Evolutionary conservation across 1,284 basidiomycete species (phyloP), one percentile per base, ranked within the genome.

Genomic region (Leccinum angustisporum): DNA sequence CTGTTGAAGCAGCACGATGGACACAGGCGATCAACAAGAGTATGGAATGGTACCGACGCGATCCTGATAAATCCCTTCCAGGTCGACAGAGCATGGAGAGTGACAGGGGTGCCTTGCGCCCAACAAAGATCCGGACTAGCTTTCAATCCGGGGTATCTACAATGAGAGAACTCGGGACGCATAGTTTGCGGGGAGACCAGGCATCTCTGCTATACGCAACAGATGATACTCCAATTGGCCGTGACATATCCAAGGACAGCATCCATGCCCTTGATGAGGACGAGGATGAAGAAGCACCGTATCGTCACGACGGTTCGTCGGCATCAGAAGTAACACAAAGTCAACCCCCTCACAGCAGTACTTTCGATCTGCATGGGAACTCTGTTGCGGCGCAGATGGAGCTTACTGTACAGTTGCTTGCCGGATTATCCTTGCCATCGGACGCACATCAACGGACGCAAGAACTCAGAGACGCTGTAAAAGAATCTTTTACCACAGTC

Each of bases 1-100:
- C 91, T 0, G 91, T 92, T 3, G 95, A 97, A 75, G 92, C 94
- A 2, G 83, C 89, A 3, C 83, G 93, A n/a, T 97, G 95, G 95
- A 85, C 72, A 10, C 87, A 91, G 63, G 89, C 88, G 0, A 83
- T 97, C 54, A 77, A 79, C 30, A 85, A 85, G 70, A 90, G 87
- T 67, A 89, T 94, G 63, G 90, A 94, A 38, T 89, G 85, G 80
- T 78, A 78, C 57, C 75, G 75, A 53, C 72, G 73, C 9, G 73
- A 68, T 33, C 68, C 68, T 18, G 69, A 68, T 34, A 72, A 63
- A 36, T 31, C 16, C n/a, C 52, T 64, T 60, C 38, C 38, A 1
- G 56, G 61, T 8, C 63, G 72, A 18, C 68, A 58, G 53, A 76
- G 72, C 27, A 63, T 31, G 27, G 75, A 76, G 4, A 74, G 72